phyloP scores from a whole-genome alignment of 2,329 filamentous ascomycete genomes.

The Beauveria varroae region DNA sequence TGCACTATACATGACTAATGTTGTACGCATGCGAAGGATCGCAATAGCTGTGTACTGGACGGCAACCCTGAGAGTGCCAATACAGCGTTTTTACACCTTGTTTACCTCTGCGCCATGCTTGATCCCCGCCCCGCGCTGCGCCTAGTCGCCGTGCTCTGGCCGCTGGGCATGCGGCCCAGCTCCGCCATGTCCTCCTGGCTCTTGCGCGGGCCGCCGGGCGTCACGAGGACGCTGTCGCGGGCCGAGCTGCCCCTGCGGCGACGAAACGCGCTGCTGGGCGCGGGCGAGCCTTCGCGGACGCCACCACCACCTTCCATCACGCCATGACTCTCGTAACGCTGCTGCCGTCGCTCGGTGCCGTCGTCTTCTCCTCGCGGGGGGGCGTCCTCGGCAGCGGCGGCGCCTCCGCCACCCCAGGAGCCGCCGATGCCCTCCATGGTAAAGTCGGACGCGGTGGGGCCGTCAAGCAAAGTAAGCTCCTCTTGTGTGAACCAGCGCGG shows the following conservation, averaged over 20 bases:
- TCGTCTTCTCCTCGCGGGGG: constrained; percentile 10
- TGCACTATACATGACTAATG: background rate
- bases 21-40: background rate
- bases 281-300: background rate
- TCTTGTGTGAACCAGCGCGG: constrained; percentile 51
- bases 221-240: constrained; percentile 20
- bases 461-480: constrained; percentile 59
- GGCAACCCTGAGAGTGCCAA: background rate
- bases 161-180: constrained; percentile 23
- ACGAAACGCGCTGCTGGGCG: constrained; percentile 1
- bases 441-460: constrained; percentile 66
- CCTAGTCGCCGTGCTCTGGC: constrained; percentile 23
- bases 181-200: constrained; percentile 29
- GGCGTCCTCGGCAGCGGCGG: constrained; percentile 15
- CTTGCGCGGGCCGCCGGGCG: constrained; percentile 21
- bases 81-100: background rate
- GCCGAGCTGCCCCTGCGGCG: constrained; percentile 10
- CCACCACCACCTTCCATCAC: background rate
- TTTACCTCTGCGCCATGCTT: background rate
- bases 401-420: constrained; percentile 39
- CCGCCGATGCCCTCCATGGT: constrained; percentile 72
- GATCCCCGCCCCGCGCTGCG: constrained; percentile 19
- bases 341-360: constrained; percentile 10
- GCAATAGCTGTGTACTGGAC: no score
- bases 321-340: background rate